Percentiles rank a stretch among this genome's conserved stretches.
Evolutionary conservation across 495 filamentous ascomycete species (phyloP).

Genomic region (Letharia columbiana): DNA sequence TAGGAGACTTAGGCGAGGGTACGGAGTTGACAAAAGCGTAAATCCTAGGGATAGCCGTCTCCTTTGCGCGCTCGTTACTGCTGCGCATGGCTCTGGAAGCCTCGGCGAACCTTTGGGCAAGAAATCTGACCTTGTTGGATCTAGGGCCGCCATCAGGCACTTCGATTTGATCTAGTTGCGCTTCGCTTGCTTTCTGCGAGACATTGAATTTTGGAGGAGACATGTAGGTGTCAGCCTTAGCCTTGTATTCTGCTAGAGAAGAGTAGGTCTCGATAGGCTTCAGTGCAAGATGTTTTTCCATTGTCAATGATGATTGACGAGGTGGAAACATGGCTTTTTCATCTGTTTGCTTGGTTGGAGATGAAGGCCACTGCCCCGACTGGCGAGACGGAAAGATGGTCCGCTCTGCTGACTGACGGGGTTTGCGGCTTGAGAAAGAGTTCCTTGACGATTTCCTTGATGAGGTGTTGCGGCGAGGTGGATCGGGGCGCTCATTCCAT

Average conservation of each 20-base stretch:
- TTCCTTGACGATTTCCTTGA: background rate
- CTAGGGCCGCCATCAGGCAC: background rate
- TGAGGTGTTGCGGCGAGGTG: background rate
- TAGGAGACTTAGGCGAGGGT: background rate
- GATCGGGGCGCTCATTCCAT: background rate
- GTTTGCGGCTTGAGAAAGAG: background rate
- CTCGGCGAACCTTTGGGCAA: constrained; percentile 10
- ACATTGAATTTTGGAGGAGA: constrained; percentile 1
- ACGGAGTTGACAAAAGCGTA: constrained; percentile 8
- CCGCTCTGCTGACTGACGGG: background rate
- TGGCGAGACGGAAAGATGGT: constrained; percentile 1
- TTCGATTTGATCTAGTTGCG: background rate
- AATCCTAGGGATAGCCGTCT: background rate
- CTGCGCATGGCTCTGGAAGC: constrained; percentile 8
- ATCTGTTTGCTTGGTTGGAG: background rate
- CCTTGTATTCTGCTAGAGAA: constrained; percentile 7
- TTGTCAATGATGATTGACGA: constrained; percentile 12
- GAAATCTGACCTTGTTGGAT: constrained; percentile 6
- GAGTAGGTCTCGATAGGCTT: constrained; percentile 1
- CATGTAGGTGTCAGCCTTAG: background rate
- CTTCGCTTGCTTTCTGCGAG: constrained; percentile 8
- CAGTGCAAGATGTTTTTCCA: background rate
- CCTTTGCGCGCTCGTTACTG: constrained; percentile 1
- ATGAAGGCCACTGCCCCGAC: background rate
- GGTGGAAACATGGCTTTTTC: background rate